Base-by-base conservation (phyloP, 331 rosid species). In the Phaseolus coccineus region DNA sequence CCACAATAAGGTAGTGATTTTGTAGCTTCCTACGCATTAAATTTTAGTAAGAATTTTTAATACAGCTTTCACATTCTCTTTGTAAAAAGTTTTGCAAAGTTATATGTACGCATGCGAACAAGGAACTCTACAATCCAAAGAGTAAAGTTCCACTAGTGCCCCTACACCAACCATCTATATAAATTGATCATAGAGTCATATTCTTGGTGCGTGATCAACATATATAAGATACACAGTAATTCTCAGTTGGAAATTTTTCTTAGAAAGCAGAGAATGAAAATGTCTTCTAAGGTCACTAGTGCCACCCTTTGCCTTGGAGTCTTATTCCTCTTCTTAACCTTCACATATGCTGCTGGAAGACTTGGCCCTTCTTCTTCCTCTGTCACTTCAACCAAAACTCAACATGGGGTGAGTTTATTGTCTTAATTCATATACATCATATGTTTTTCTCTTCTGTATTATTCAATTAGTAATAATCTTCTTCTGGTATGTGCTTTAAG, bases 261-360 rank as follows among this genome's bases (percentile, higher is more conserved):
- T 0, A 76, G 24, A 73, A 74, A 82, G 1, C 58, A 75, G 47
- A 24, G 24, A 19, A 55, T 16, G 50, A 83, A 74, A 66, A 89
- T 85, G 92, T 69, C 82, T 22, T 84, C 89, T 62, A 86, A 77
- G 81, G 57, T 77, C 65, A 31, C 25, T 33, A 53, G 81, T n/a
- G 27, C 77, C 83, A 58, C 71, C 37, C 71, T 88, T 55, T 79
- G 86, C 82, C 25, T 84, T 30, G 46, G 69, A 33, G 16, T 58
- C 77, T 84, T 91, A 81, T 73, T 87, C 68, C 73, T 91, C 57
- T 46, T 79, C 84, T 82, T 68, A 69, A 65, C 73, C 53, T 76
- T 73, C 70, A 75, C 88, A 69, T 47, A 66, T 74, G 87, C 82
- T 0, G 77, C 82, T 0, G 77, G 59, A 65, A 75, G 87, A 65